These are phyloP conservation scores for Penicillium sp. DNA, from an alignment of 2,329 filamentous ascomycete species.

Conservation along the genomic window DNA sequence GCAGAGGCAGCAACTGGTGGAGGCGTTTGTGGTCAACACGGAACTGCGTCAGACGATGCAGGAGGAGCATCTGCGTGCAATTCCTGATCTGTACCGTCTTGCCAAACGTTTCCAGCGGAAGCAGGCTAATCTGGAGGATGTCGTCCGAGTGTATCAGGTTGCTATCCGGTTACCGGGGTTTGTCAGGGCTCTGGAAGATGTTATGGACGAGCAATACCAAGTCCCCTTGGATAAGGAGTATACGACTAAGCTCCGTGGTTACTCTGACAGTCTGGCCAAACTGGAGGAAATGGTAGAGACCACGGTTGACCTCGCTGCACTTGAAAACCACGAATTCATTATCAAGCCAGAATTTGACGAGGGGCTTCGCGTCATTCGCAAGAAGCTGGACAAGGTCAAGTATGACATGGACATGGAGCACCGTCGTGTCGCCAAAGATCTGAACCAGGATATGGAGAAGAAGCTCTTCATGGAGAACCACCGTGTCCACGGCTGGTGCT, in stretches of 20 bases:
- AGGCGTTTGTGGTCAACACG: constrained; percentile 91
- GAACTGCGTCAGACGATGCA: constrained; percentile 94
- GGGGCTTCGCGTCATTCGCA: constrained; percentile 79
- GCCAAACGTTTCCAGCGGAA: constrained; percentile 94
- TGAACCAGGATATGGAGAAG: constrained; percentile 93
- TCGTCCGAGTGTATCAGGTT: constrained; percentile 92
- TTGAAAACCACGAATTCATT: constrained; percentile 97
- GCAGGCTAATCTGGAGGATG: constrained; percentile 89
- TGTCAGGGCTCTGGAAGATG: constrained; percentile 81
- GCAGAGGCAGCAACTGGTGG: constrained; percentile 87
- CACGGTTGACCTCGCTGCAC: constrained; percentile 90
- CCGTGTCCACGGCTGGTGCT: constrained; percentile 93
- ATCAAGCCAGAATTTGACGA: constrained; percentile 99
- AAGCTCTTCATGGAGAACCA: constrained; percentile 98
- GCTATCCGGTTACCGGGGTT: constrained; percentile 89
- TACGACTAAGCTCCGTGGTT: constrained; percentile 75
- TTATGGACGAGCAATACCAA: constrained; percentile 94
- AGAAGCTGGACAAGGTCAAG: constrained; percentile 83
- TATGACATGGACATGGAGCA: constrained; percentile 85
- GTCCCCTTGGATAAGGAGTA: constrained; percentile 85
- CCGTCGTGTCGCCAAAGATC: constrained; percentile 71
- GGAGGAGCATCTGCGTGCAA: constrained; percentile 88
- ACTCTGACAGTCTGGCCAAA: constrained; percentile 77
- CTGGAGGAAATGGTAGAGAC: constrained; percentile 98
- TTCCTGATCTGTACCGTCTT: constrained; percentile 90